These are phyloP conservation scores for Leccinum barrowsii DNA, from an alignment of 768 basidiomycete genomes.

Conservation along the genomic window DNA sequence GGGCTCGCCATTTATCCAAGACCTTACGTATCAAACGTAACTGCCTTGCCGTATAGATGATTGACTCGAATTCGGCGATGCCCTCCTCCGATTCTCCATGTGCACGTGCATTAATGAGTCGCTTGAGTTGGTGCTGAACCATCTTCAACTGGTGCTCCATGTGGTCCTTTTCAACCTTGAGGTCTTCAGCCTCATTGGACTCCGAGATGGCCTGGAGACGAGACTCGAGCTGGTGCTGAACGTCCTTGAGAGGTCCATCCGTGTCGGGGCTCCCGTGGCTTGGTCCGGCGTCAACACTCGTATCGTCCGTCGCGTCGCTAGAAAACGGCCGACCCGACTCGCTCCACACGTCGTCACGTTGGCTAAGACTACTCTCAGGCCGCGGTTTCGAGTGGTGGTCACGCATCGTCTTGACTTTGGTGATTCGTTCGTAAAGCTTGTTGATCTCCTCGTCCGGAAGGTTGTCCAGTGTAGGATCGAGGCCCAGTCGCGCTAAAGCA, in stretches of 20 bases:
- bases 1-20: slow-evolving; percentile 80
- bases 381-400: slow-evolving; percentile 77
- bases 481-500: slow-evolving; percentile 78
- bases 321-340: slow-evolving; percentile 77
- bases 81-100: slow-evolving; percentile 71
- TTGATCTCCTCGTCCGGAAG: slow-evolving; percentile 94
- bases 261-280: slow-evolving; percentile 63
- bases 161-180: slow-evolving; percentile 88
- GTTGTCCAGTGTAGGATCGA: slow-evolving; percentile 87
- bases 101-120: slow-evolving; percentile 70
- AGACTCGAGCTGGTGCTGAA: slow-evolving; percentile 72
- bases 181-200: slow-evolving; percentile 75
- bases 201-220: slow-evolving; percentile 60
- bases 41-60: slow-evolving; percentile 79
- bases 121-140: slow-evolving; percentile 79
- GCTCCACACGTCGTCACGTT: slow-evolving; percentile 87
- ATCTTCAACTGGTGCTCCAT: slow-evolving; percentile 86
- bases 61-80: slow-evolving; percentile 67
- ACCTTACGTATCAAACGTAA: slow-evolving; percentile 79
- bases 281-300: slow-evolving; percentile 68
- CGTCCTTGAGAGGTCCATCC: slow-evolving; percentile 61
- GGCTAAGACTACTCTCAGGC: slow-evolving; percentile 86
- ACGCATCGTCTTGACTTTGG: slow-evolving; percentile 85
- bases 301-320: slow-evolving; percentile 85
- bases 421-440: slow-evolving; percentile 91